These are phyloP conservation scores for Isabelozyma gotoi DNA, from an alignment of 805 yeast genomes.

Conservation along the genomic window DNA sequence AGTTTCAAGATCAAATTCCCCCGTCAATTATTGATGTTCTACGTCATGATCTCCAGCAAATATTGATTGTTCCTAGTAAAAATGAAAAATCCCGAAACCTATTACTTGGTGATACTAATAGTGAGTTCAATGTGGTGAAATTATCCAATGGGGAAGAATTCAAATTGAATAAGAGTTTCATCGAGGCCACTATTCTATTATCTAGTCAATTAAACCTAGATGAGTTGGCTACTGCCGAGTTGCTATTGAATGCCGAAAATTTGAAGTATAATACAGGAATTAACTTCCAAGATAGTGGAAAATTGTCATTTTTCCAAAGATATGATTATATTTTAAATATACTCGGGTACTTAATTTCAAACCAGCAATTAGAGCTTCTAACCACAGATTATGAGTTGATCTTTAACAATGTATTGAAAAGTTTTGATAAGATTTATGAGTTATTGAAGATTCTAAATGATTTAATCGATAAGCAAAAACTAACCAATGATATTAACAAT, in stretches of 20 bases:
- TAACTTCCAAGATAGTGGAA: slow-evolving; percentile 58
- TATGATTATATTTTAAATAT: slow-evolving; percentile 73
- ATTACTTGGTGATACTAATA: slow-evolving; percentile 27
- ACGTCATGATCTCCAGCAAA: slow-evolving; percentile 42
- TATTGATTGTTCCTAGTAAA: slow-evolving; percentile 44
- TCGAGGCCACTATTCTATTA: slow-evolving; percentile 59
- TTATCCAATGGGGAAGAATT: slow-evolving; percentile 59
- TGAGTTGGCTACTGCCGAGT: slow-evolving; percentile 72
- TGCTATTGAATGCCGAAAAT: slow-evolving; percentile 50
- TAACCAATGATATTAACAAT: slow-evolving; percentile 51
- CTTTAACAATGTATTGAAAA: slow-evolving; percentile 45
- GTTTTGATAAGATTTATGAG: slow-evolving; percentile 59
- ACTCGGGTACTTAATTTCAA: slow-evolving; percentile 32
- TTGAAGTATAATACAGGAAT: slow-evolving; percentile 45
- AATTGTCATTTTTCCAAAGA: slow-evolving; percentile 66
- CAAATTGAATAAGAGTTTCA: slow-evolving; percentile 64
- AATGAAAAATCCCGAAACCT: slow-evolving; percentile 46
- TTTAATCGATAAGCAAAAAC: slow-evolving; percentile 42
- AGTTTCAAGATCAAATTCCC: slow-evolving; percentile 18
- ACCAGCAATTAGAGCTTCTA: slow-evolving; percentile 20
- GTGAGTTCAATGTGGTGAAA: slow-evolving; percentile 31
- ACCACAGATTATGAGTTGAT: slow-evolving; percentile 18
- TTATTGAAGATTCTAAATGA: slow-evolving; percentile 57
- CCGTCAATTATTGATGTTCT: slow-evolving; percentile 28
- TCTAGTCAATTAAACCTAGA: slow-evolving; percentile 55